Evolutionary conservation across 2,329 filamentous ascomycete genomes (phyloP), one percentile per base, ranked within the genome.

Genomic region (Zopfia rhizophila): DNA sequence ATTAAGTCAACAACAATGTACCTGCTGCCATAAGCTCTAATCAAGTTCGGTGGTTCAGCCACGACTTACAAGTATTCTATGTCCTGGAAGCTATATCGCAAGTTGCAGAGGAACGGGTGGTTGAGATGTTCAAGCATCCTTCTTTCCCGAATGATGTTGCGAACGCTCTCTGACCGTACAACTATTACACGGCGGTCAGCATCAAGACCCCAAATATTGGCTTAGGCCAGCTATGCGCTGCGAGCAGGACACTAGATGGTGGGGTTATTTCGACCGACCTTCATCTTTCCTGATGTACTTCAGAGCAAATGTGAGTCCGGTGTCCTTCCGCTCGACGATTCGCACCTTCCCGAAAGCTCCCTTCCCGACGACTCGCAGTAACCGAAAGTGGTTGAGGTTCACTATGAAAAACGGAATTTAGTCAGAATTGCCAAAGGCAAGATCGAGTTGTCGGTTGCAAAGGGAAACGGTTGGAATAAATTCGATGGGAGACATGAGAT

Each of bases 221-320:
- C 38, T 23, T 21, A 16, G 18, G 35, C 31, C 32, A 24, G 37
- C 33, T 49, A 31, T 54, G 53, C 42, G 30, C 23, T 27, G 35
- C 13, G 14, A 14, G 29, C 38, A 30, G 49, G 45, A 44, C 28
- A 30, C 35, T 14, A 13, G 44, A 30, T 6, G 21, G 19, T 21
- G 31, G 37, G 43, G 33, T 35, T 21, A 14, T 19, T 22, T 32
- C 45, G 45, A 75, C 85, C 53, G 67, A 92, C 91, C 90, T 84
- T 97, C 93, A 88, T 97, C 93, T 83, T 97, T 97, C 59, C 92
- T 87, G 56, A 97, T 97, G 73, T 97, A 97, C 75, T 99, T 99
- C 56, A 99, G 82, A 31, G 94, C 94, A 74, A 99, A 99, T 3
- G 92, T 93, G 63, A 97, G 77, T 45, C 87, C 88, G 1, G 91